Base-by-base conservation (phyloP, 1,139 yeast species). In the Arxiozyma bovina region DNA sequence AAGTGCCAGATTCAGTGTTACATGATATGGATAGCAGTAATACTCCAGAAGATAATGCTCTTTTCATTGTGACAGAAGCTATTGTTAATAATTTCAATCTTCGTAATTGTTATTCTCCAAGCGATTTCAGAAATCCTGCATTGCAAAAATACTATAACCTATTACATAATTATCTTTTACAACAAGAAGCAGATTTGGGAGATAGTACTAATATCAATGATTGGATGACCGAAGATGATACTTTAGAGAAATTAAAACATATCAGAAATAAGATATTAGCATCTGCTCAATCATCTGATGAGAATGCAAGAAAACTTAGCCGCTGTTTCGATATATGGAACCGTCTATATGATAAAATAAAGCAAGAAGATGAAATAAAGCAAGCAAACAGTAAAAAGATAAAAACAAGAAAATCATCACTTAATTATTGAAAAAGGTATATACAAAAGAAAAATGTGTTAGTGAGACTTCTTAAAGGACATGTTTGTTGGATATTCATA, bases 81-180 rank as follows among this genome's bases (percentile, higher is more conserved):
- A 64, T 81, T 17, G 62, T 81, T 34, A 70, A 70, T 42, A 71
- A 70, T 40, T 72, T 81, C 53, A 72, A 70, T 22, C 68, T 79
- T 64, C 70, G 69, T 23, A 65, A 69, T 18, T 78, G 79, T 0
- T 87, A 83, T 63, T 68, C 72, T n/a, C 90, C 94, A 0, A 66
- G 69, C 8, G 77, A 81, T 6, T 83, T 74, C 61, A 78, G 77
- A 15, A 89, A 87, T 65, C 96, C 96, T 0, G 72, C 78, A 1
- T 69, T 90, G 47, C 82, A 81, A 56, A 83, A 81, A 74, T 86
- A 83, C 63, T 85, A 82, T 67, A 77, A 79, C 57, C 73, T 83
- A 0, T 69, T 89, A 27, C 83, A 84, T 62, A 85, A 87, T 55
- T 80, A 82, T 57, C 76, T 88, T 20, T 70, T 90, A 50, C 91